Conservation (phyloP, 2,329 filamentous ascomycete species). For the Gaeumannomyces tritici region DNA sequence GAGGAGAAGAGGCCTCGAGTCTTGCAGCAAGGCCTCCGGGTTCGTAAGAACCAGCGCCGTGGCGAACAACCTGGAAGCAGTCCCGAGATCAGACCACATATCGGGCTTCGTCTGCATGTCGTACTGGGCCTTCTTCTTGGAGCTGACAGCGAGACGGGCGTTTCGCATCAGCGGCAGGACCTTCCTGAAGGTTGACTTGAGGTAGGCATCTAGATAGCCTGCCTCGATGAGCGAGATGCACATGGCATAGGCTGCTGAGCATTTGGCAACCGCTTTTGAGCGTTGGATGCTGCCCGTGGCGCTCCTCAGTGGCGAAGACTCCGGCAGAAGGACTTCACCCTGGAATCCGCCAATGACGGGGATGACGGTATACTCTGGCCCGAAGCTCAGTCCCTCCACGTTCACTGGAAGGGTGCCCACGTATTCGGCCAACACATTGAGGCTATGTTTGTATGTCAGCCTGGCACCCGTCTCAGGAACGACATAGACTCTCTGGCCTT, state of each 20-base stretch:
- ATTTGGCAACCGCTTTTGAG: slow-evolving; percentile 73
- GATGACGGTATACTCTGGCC: slow-evolving; percentile 52
- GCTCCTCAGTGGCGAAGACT: slow-evolving; percentile 60
- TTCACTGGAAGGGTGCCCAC: slow-evolving; percentile 54
- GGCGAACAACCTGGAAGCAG: slow-evolving; percentile 46
- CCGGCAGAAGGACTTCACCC: slow-evolving; percentile 73
- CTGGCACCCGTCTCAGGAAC: slow-evolving; percentile 63
- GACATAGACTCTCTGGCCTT: slow-evolving; percentile 41
- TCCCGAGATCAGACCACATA: slow-evolving; percentile 51
- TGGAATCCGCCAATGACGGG: slow-evolving; percentile 49
- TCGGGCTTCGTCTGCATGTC: slow-evolving; percentile 69
- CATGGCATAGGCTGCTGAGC: slow-evolving; percentile 78
- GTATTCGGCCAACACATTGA: slow-evolving; percentile 64
- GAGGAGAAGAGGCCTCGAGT: slow-evolving; percentile 57
- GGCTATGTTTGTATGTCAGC: slow-evolving; percentile 66
- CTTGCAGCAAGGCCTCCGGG: slow-evolving; percentile 44
- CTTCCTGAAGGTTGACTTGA: slow-evolving; percentile 66
- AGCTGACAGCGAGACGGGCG: slow-evolving; percentile 70
- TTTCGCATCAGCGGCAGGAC: slow-evolving; percentile 76
- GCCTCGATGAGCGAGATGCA: slow-evolving; percentile 60
- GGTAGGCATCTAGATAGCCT: slow-evolving; percentile 60
- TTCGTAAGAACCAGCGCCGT: slow-evolving; percentile 50
- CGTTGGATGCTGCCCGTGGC: slow-evolving; percentile 52
- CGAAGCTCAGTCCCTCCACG: slow-evolving; percentile 19
- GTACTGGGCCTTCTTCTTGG: slow-evolving; percentile 66